Evolutionary conservation across 2,329 filamentous ascomycete genomes (phyloP), one percentile per base, ranked within the genome.

Genomic region (Epichloe aotearoae): DNA sequence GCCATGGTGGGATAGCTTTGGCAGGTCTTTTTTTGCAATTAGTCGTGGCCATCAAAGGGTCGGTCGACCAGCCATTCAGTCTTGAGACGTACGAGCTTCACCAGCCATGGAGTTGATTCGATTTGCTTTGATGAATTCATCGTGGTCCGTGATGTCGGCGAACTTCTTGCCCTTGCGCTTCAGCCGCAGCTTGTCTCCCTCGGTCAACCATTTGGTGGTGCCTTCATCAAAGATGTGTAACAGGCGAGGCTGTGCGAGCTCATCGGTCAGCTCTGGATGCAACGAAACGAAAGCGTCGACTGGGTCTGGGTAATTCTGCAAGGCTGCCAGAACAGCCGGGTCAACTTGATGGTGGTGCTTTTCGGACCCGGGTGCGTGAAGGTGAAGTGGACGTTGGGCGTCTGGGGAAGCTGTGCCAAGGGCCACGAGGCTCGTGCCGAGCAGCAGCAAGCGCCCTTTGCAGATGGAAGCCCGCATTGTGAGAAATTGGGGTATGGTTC

Each of bases 141-240:
- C 69, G 47, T 77, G 75, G 52, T 82, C 74, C 12, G 84, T 87
- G 56, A 88, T 80, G 64, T 88, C 84, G 69, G 85, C 83, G 69
- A 88, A 88, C 62, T 81, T 84, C 58, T 77, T 73, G 53, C 81
- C 80, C 63, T 82, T 76, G 58, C 80, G 70, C 58, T 80, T 77
- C 45, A 88, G 67, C 54, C 73, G 74, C 77, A 84, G 82, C 67
- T 88, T 88, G 65, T 87, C 80, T 39, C 84, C 76, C 59, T 88
- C 83, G 0, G 80, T 84, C 44, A 88, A 78, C 82, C 83, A 87
- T 65, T 72, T 68, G 12, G 80, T 68, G 12, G 80, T 61, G 57
- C 66, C 82, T 57, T 78, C 79, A 4, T 82, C 83, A 4, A 75
- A 73, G 19, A 86, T 67, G 65, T 85, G 82, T 52, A 88, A 77